Percentiles rank a stretch among this genome's conserved stretches.
Conservation (phyloP, 805 yeast genomes). For the Saccharomyces paradoxus region DNA sequence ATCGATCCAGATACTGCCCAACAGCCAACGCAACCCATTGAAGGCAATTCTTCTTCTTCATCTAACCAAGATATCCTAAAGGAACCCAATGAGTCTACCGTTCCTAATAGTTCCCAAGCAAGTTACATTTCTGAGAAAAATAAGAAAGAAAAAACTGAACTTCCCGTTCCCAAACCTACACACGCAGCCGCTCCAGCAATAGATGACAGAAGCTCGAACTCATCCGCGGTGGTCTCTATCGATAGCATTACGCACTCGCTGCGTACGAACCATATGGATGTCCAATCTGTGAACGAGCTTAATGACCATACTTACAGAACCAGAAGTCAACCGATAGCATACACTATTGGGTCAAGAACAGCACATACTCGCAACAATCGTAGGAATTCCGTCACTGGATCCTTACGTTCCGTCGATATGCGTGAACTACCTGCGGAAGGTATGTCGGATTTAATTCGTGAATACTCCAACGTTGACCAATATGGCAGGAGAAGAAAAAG, state of each 20-base stretch:
- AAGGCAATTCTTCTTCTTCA: neutral
- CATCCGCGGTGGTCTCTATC: neutral
- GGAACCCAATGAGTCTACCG: neutral
- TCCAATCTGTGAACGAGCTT: neutral
- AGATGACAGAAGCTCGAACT: neutral
- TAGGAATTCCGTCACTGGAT: conserved; percentile 13
- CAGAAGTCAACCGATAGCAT: conserved; percentile 20
- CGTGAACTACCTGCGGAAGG: conserved; percentile 36
- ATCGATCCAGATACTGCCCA: conserved; percentile 1
- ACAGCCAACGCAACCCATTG: neutral
- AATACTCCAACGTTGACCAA: conserved; percentile 35
- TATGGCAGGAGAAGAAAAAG: conserved; percentile 23
- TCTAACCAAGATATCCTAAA: neutral
- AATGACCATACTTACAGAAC: conserved; percentile 3
- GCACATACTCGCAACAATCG: neutral
- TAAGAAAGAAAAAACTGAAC: neutral
- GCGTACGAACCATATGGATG: neutral
- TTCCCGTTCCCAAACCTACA: neutral
- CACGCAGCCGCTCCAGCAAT: neutral
- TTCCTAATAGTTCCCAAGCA: neutral
- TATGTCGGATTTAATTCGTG: conserved; percentile 40
- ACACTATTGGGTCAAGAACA: conserved; percentile 6
- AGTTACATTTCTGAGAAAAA: neutral
- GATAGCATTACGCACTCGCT: neutral
- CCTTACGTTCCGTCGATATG: conserved; percentile 20